Base-by-base conservation (phyloP, 768 basidiomycete genomes). In the Naganishia onofrii region DNA sequence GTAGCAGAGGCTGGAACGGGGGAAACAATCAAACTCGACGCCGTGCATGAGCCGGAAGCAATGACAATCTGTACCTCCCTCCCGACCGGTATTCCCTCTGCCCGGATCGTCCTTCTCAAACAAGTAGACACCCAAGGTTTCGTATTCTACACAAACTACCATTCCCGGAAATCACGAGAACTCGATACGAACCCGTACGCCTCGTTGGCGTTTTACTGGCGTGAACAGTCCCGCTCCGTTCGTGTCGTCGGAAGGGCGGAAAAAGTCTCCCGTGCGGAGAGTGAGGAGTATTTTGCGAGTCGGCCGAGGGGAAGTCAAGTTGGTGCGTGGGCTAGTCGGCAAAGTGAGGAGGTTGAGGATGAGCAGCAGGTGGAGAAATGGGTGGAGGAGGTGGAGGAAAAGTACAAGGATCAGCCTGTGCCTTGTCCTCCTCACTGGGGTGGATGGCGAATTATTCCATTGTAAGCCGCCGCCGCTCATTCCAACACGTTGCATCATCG, bases 91-190 rank as follows among this genome's bases (percentile, higher is more conserved):
- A 86, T 93, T 72, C 95, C 95, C 29, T 92, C 91, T 44, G 87
- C 89, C 13, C 88, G 95, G 73, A 86, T 91, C 81, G 93, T 97
- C 67, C 88, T 97, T 70, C 87, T 98, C 77, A 96, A 94, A 81
- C 87, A 92, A 77, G 87, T 92, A 75, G 96, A 98, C 83, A 57
- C 75, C 2, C 74, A 69, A 19, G 96, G 96, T 63, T 97, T 98
- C 83, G 87, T 95, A 69, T 96, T 97, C 83, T 99, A 86, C 85
- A 98, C 95, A 36, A 99, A 99, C 82, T 98, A 98, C 83, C 86
- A 88, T 48, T 95, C 93, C 13, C 87, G 94, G 73, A 99, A 98
- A 82, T 93, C 92, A 3, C 78, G 82, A 51, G 96, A 98, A 79
- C 85, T 98, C 32, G 69, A 81, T 7, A 85, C 83, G 46, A 93